These are phyloP conservation scores for Keithomyces neogunnii DNA, from an alignment of 2,329 filamentous ascomycete species.

Conservation along the genomic window DNA sequence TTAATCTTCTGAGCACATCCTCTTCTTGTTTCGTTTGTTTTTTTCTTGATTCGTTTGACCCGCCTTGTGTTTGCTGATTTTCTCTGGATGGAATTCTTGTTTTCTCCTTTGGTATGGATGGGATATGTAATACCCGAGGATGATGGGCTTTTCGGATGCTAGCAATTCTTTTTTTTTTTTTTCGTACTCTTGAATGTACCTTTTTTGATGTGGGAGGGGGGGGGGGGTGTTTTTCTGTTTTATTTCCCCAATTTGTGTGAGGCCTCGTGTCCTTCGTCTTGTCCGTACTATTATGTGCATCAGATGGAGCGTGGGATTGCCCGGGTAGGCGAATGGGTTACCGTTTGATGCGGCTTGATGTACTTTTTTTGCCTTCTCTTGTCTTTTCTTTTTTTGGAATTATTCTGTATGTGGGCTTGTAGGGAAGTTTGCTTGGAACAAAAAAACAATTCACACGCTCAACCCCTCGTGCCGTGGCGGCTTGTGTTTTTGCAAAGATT, in stretches of 20 bases:
- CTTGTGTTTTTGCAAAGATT: too few relatives aligned
- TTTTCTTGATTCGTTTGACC: conserved; percentile 3
- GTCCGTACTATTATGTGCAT: conserved; percentile 8
- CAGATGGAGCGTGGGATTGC: conserved; percentile 7
- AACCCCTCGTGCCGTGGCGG: too few relatives aligned
- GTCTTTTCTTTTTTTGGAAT: too few relatives aligned
- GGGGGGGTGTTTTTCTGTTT: not conserved
- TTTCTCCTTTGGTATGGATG: not conserved
- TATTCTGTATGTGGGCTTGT: not conserved
- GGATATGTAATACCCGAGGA: conserved; percentile 8
- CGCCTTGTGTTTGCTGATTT: not conserved
- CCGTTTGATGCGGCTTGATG: not conserved
- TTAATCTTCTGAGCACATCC: not conserved
- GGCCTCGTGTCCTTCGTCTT: conserved; percentile 3
- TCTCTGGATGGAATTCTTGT: not conserved
- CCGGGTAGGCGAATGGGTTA: conserved; percentile 3
- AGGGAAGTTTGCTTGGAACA: not conserved
- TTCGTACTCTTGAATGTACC: conserved; percentile 9
- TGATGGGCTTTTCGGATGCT: conserved; percentile 4
- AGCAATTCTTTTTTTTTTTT: conserved; percentile 7
- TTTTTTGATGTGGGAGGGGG: not conserved
- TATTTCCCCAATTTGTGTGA: not conserved
- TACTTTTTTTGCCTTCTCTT: not conserved
- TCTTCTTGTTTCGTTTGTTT: conserved; percentile 2
- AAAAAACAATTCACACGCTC: too few relatives aligned